A percentile compares a stretch with the other conserved stretches of the same genome.
These are phyloP conservation scores for Fragaria nilgerrensis DNA, from an alignment of 306 rosid genomes.

Conservation along the genomic window DNA sequence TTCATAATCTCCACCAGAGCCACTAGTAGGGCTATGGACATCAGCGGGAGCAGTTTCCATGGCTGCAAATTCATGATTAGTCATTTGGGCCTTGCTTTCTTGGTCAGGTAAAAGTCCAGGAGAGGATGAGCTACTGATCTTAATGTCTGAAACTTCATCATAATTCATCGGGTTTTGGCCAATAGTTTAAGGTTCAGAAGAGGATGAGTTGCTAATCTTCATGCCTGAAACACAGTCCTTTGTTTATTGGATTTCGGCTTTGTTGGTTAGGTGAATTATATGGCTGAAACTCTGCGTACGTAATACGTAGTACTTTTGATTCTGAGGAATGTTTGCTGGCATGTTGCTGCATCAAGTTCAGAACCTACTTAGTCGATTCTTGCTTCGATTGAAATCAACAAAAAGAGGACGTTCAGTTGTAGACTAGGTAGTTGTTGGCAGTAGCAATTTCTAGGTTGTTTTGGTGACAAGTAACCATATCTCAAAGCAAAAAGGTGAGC, in stretches of 20 bases:
- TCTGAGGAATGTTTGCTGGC: background rate
- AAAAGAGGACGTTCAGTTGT: background rate
- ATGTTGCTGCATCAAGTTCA: background rate
- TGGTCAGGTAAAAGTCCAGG: background rate
- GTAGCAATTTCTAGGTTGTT: background rate
- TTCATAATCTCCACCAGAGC: conserved; percentile 47
- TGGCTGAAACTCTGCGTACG: background rate
- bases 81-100: background rate
- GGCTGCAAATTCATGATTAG: background rate
- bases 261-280: conserved; percentile 10
- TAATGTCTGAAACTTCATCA: background rate
- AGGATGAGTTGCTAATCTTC: conserved; percentile 33
- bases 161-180: background rate
- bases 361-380: background rate
- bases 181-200: conserved; percentile 10
- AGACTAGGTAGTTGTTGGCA: background rate
- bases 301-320: background rate
- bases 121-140: background rate
- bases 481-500: background rate
- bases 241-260: background rate
- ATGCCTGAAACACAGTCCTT: background rate
- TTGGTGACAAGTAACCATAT: background rate
- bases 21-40: conserved; percentile 44
- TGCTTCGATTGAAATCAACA: background rate
- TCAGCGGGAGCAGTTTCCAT: conserved; percentile 23